Percentiles rank a stretch among this genome's conserved stretches.
Conservation (phyloP, 2,329 filamentous ascomycete species). For the Talaromyces marneffei region DNA sequence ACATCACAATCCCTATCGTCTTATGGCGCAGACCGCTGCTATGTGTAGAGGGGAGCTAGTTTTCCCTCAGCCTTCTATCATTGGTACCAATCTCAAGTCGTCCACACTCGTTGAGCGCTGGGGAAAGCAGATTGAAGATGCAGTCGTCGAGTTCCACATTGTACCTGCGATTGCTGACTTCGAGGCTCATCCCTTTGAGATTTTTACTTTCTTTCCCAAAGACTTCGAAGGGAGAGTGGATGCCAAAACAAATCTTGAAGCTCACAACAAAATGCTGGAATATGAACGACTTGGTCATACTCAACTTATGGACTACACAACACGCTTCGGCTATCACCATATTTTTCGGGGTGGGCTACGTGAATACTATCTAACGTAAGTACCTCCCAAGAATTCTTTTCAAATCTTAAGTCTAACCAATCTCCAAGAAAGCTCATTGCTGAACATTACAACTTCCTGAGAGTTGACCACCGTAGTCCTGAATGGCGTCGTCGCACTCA, state of each 20-base stretch:
- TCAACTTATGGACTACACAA: conserved; percentile 17
- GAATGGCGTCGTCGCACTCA: conserved; percentile 17
- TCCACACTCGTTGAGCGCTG: conserved; percentile 14
- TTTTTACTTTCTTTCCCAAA: conserved; percentile 17
- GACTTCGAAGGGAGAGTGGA: conserved; percentile 15
- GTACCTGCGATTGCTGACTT: conserved; percentile 20
- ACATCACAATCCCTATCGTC: conserved; percentile 18
- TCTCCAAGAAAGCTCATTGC: conserved; percentile 16
- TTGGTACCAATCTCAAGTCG: neutral
- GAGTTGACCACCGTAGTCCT: conserved; percentile 18
- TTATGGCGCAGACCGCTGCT: conserved; percentile 17
- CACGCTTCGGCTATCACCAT: conserved; percentile 23
- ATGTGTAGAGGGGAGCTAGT: conserved; percentile 7
- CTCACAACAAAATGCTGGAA: conserved; percentile 18
- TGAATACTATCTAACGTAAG: conserved; percentile 26
- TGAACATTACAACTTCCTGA: conserved; percentile 20
- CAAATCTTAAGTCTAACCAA: neutral
- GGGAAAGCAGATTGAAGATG: conserved; percentile 13
- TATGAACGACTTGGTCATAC: conserved; percentile 22
- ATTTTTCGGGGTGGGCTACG: conserved; percentile 24
- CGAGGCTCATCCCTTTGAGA: conserved; percentile 20
- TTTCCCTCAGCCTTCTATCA: conserved; percentile 9
- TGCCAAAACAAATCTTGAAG: conserved; percentile 13
- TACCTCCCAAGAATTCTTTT: neutral
- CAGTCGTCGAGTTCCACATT: conserved; percentile 16